Conservation (phyloP, 768 basidiomycete species). For the Tylopilus sp. region DNA sequence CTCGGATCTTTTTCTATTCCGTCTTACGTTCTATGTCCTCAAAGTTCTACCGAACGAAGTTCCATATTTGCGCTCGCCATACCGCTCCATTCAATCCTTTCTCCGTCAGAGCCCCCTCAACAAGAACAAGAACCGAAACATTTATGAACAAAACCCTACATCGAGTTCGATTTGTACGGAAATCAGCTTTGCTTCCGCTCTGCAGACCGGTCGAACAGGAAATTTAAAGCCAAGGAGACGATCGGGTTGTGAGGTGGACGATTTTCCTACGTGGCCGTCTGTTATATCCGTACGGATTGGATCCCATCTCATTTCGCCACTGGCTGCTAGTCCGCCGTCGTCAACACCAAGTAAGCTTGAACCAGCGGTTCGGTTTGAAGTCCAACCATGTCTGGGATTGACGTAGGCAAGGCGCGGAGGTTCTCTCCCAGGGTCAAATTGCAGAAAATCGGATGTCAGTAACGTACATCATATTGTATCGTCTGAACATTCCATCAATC, state of each 20-base stretch:
- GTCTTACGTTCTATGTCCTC: not conserved
- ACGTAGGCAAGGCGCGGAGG: not conserved
- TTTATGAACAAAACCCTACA: slow-evolving; percentile 47
- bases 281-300: not conserved
- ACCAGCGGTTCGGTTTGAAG: not conserved
- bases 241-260: slow-evolving; percentile 52
- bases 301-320: slow-evolving; percentile 1
- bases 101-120: slow-evolving; percentile 21
- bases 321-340: not conserved
- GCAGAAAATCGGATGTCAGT: not conserved
- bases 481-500: slow-evolving; percentile 9
- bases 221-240: slow-evolving; percentile 85
- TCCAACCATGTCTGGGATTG: not conserved
- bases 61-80: slow-evolving; percentile 73
- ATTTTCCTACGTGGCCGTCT: not conserved
- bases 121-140: not conserved
- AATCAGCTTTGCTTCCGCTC: slow-evolving; percentile 84
- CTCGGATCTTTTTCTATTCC: not conserved
- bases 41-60: slow-evolving; percentile 72
- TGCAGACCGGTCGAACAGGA: slow-evolving; percentile 74
- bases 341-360: not conserved
- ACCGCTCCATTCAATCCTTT: slow-evolving; percentile 61
- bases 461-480: not conserved
- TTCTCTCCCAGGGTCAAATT: not conserved
- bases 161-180: slow-evolving; percentile 78